These are phyloP conservation scores for Scheffersomyces coipomensis DNA, from an alignment of 805 yeast genomes.

Conservation along the genomic window DNA sequence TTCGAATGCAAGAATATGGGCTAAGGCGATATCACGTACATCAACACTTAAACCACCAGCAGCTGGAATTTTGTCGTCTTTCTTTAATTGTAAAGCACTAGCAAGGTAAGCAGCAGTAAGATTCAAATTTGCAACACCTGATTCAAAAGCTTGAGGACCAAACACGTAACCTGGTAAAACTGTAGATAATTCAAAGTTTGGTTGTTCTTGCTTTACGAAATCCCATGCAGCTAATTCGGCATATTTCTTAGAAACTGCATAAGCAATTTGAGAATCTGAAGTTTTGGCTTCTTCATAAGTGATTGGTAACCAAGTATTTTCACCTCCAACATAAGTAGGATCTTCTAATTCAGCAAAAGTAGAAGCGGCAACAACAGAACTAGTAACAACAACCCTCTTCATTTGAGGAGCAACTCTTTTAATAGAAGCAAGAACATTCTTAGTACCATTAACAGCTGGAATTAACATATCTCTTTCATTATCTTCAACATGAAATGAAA, in stretches of 20 bases:
- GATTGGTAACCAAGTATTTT: conserved; percentile 36
- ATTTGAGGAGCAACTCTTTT: conserved; percentile 39
- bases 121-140: conserved; percentile 20
- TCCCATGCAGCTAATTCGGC: conserved; percentile 33
- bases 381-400: conserved; percentile 41
- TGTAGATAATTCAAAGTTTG: conserved; percentile 14
- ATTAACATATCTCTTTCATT: conserved; percentile 49
- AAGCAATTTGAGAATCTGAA: conserved; percentile 9
- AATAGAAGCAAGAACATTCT: conserved; percentile 47
- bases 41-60: conserved; percentile 11
- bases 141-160: conserved; percentile 33
- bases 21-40: conserved; percentile 22
- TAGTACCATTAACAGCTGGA: conserved; percentile 59
- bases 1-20: conserved; percentile 28
- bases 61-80: conserved; percentile 10
- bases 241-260: conserved; percentile 20
- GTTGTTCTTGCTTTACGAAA: conserved; percentile 19
- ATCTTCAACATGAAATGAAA: conserved; percentile 40
- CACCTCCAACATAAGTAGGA: conserved; percentile 25
- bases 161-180: conserved; percentile 21
- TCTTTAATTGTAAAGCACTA: conserved; percentile 16
- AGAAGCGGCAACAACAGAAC: conserved; percentile 52
- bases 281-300: conserved; percentile 26
- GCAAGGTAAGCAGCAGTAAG: conserved; percentile 25
- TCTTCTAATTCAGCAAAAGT: conserved; percentile 17